These are phyloP conservation scores for cucumber (Cucumis sativus) DNA, from an alignment of 306 rosid species.

Conservation along the genomic window DNA sequence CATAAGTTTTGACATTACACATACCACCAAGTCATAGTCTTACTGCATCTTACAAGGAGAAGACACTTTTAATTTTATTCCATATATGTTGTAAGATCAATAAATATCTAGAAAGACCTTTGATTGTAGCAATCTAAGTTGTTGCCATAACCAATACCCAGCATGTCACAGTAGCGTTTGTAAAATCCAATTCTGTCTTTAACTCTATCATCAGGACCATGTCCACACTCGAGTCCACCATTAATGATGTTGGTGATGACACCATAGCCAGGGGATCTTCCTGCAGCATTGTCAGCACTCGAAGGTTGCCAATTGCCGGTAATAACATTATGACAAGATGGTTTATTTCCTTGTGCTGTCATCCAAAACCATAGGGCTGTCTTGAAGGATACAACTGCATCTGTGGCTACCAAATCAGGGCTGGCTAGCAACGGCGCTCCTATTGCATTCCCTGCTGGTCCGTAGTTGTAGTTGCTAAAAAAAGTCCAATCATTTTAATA, in stretches of 20 bases:
- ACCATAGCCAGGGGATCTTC: conserved; percentile 19
- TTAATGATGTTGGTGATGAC: conserved; percentile 30
- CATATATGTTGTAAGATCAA: background rate
- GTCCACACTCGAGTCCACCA: conserved; percentile 35
- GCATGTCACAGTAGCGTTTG: conserved; percentile 26
- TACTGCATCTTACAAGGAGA: background rate
- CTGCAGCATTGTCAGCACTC: conserved; percentile 14
- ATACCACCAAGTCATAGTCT: background rate
- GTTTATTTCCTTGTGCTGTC: conserved; percentile 55
- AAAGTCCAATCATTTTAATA: no score
- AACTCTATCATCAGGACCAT: conserved; percentile 8
- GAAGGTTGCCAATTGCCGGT: conserved; percentile 37
- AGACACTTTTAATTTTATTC: background rate
- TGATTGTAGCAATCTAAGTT: conserved; percentile 31
- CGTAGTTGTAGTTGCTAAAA: conserved; percentile 55
- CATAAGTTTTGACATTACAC: background rate
- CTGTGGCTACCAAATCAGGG: conserved; percentile 41
- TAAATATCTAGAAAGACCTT: conserved; percentile 1
- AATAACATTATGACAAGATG: conserved; percentile 58
- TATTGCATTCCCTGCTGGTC: conserved; percentile 31
- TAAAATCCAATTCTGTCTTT: conserved; percentile 27
- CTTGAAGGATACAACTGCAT: conserved; percentile 36
- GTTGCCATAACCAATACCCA: conserved; percentile 11
- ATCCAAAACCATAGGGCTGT: conserved; percentile 77
- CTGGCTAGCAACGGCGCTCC: conserved; percentile 21